phyloP scores from a whole-genome alignment of 805 yeast genomes.

The Candida caryicola region DNA sequence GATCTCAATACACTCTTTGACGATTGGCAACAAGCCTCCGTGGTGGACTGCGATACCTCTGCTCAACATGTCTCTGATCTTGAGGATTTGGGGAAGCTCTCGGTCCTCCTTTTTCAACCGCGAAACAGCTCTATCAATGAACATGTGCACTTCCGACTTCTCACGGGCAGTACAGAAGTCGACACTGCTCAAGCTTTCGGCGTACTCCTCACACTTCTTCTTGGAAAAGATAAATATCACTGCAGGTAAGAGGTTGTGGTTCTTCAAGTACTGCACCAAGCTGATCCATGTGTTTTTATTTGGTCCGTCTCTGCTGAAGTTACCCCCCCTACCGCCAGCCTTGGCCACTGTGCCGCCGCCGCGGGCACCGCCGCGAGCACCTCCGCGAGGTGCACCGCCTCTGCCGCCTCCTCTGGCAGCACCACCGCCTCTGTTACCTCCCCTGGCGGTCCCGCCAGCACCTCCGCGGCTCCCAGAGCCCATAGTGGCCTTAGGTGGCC shows the following conservation, averaged over 20 bases:
- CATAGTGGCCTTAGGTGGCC: conserved; percentile 37
- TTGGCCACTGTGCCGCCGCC: conserved; percentile 16
- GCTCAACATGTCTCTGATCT: conserved; percentile 75
- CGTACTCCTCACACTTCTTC: conserved; percentile 90
- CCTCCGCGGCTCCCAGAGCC: conserved; percentile 42
- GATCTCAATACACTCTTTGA: conserved; percentile 90
- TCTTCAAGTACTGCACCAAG: conserved; percentile 66
- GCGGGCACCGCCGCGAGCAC: conserved; percentile 28
- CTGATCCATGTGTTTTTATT: conserved; percentile 76
- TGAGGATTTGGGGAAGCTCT: conserved; percentile 85
- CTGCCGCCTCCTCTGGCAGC: conserved; percentile 20
- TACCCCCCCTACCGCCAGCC: conserved; percentile 37
- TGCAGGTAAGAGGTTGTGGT: conserved; percentile 76
- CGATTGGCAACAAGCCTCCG: conserved; percentile 90
- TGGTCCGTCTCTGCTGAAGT: conserved; percentile 58
- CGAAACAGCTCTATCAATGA: conserved; percentile 83
- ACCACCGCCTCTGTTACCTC: conserved; percentile 34
- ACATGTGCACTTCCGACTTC: conserved; percentile 88
- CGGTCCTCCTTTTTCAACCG: conserved; percentile 86
- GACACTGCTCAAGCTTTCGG: conserved; percentile 67
- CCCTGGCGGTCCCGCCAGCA: conserved; percentile 45
- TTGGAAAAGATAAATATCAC: conserved; percentile 93
- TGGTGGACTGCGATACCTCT: conserved; percentile 96
- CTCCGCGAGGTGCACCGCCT: conserved; percentile 21
- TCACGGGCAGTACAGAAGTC: conserved; percentile 85